These are phyloP conservation scores for Neonectria sp. DNA, from an alignment of 2,329 filamentous ascomycete species.

Conservation along the genomic window DNA sequence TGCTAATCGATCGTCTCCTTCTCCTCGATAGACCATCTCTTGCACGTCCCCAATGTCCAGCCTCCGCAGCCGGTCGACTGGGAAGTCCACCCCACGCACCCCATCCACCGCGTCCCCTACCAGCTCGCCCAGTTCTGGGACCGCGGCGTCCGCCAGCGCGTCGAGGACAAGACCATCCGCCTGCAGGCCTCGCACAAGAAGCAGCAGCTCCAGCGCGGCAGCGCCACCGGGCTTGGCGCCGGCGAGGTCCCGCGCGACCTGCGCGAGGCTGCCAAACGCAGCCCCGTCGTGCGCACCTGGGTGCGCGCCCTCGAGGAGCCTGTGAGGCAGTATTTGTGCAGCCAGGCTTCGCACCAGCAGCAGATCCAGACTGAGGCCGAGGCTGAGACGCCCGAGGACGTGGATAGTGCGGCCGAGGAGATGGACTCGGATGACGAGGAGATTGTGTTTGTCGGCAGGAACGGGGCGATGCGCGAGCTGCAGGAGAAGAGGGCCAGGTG, in stretches of 20 bases:
- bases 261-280: slow-evolving; percentile 84
- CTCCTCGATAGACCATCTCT: slow-evolving; percentile 77
- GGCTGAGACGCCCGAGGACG: slow-evolving; percentile 34
- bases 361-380: slow-evolving; percentile 31
- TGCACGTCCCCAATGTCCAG: slow-evolving; percentile 88
- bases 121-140: slow-evolving; percentile 92
- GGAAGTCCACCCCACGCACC: slow-evolving; percentile 86
- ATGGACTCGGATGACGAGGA: slow-evolving; percentile 79
- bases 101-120: slow-evolving; percentile 85
- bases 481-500: slow-evolving; percentile 56
- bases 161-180: slow-evolving; percentile 61
- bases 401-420: slow-evolving; percentile 54
- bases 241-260: slow-evolving; percentile 84
- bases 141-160: slow-evolving; percentile 63
- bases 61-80: slow-evolving; percentile 88
- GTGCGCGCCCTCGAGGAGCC: slow-evolving; percentile 89
- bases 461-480: slow-evolving; percentile 69
- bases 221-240: slow-evolving; percentile 60
- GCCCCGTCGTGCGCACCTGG: slow-evolving; percentile 83
- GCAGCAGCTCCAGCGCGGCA: slow-evolving; percentile 60
- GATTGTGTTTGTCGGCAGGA: slow-evolving; percentile 88
- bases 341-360: slow-evolving; percentile 52
- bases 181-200: slow-evolving; percentile 62
- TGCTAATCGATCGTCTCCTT: slow-evolving; percentile 31
- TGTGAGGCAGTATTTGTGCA: slow-evolving; percentile 81